phyloP scores from a whole-genome alignment of 768 basidiomycete species.

The Collybia sp. region DNA sequence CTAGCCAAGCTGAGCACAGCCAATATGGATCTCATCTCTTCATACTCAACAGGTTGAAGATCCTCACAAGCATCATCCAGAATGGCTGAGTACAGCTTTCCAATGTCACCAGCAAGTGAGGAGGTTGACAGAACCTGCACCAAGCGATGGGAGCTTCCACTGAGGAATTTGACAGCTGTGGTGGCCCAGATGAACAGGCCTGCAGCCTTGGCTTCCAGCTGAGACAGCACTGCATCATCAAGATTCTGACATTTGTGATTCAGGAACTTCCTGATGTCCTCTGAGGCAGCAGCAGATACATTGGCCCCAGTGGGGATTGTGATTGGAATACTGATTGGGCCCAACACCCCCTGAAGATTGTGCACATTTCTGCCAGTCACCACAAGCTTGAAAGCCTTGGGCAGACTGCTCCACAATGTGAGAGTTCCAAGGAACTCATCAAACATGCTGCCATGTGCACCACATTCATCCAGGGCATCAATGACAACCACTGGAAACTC shows the following conservation, averaged over 20 bases:
- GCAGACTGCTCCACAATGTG: too few species aligned
- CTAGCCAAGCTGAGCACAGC: background rate
- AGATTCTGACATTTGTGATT: too few species aligned
- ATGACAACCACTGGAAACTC: conserved; percentile 6
- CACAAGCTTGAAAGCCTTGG: too few species aligned
- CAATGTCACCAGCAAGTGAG: background rate
- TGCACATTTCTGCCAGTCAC: too few species aligned
- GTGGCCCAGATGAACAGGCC: conserved; percentile 20
- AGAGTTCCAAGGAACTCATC: too few species aligned
- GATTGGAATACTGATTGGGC: too few species aligned
- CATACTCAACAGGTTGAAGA: background rate
- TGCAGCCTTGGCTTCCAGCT: conserved; percentile 3
- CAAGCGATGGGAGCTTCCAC: conserved; percentile 5
- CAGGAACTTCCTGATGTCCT: too few species aligned
- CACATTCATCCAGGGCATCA: background rate
- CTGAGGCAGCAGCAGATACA: too few species aligned
- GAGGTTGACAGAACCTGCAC: background rate
- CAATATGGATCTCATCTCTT: background rate
- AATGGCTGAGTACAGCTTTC: background rate
- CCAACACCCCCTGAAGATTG: too few species aligned
- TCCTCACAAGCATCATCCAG: background rate
- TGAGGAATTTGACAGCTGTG: conserved; percentile 14
- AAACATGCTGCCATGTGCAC: too few species aligned
- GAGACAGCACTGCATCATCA: background rate
- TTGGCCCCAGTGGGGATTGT: too few species aligned